Conservation (phyloP, 371 early-diverging fungal species). For the Mortierella sp. region DNA sequence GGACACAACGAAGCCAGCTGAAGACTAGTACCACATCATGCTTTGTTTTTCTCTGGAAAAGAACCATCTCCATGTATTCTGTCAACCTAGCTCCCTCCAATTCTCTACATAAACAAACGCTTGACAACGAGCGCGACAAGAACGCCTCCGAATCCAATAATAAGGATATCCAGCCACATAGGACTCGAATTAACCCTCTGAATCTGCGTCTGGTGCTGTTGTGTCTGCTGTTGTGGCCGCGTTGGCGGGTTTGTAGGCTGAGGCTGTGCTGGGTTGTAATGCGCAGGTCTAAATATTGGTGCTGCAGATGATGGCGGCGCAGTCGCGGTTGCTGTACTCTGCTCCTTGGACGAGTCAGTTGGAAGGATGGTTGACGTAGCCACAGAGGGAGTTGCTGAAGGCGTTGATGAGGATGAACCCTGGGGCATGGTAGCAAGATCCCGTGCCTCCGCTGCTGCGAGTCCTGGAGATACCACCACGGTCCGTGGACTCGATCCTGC, state of each 20-base stretch:
- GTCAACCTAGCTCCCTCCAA: neutral
- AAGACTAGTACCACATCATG: no score
- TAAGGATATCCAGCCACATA: slow-evolving; percentile 66
- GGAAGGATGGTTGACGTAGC: neutral
- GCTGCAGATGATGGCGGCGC: neutral
- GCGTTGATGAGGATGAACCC: neutral
- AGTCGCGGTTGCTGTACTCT: neutral
- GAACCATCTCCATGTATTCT: neutral
- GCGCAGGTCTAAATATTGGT: slow-evolving; percentile 4
- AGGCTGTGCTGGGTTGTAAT: neutral
- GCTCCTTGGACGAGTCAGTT: neutral
- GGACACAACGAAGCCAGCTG: no score
- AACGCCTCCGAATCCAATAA: slow-evolving; percentile 55
- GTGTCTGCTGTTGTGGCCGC: slow-evolving; percentile 12
- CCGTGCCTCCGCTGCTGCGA: neutral
- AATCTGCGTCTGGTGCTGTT: slow-evolving; percentile 2
- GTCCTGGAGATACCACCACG: neutral
- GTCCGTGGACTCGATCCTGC: neutral
- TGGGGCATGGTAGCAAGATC: neutral
- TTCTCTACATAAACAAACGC: slow-evolving; percentile 12
- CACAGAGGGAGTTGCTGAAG: neutral
- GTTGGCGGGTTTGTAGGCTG: neutral
- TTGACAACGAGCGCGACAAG: slow-evolving; percentile 50
- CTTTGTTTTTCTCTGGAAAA: neutral
- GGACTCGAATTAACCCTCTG: slow-evolving; percentile 20